These are phyloP conservation scores for Recurvomyces mirabilis DNA, from an alignment of 495 filamentous ascomycete genomes.

Conservation along the genomic window DNA sequence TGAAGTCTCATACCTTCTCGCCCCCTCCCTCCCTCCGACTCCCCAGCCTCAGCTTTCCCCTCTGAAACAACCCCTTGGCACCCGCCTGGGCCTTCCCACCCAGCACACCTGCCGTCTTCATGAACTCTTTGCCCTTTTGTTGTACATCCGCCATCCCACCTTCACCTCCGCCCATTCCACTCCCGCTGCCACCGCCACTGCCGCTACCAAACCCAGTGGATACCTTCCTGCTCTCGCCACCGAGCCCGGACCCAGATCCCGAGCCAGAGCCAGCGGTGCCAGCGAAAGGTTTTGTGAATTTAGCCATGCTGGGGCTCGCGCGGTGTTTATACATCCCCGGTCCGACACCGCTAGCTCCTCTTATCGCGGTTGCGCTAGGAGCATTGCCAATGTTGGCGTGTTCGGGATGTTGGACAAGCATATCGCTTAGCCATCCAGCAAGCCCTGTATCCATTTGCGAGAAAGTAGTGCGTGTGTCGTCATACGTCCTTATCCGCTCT, in stretches of 20 bases:
- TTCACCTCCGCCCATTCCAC: neutral
- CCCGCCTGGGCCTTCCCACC: constrained; percentile 62
- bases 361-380: too few species aligned
- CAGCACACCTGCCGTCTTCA: constrained; percentile 64
- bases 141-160: constrained; percentile 30
- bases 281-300: constrained; percentile 5
- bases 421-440: constrained; percentile 54
- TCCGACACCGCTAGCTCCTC: too few species aligned
- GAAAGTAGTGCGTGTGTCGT: constrained; percentile 58
- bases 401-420: constrained; percentile 41
- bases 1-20: constrained; percentile 64
- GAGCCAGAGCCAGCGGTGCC: too few species aligned
- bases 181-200: neutral
- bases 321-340: constrained; percentile 10
- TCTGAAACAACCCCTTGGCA: constrained; percentile 76
- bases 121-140: constrained; percentile 69
- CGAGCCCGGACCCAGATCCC: neutral
- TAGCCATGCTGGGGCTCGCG: constrained; percentile 10
- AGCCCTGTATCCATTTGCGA: constrained; percentile 62
- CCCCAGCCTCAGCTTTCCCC: constrained; percentile 71
- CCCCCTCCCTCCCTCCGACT: constrained; percentile 34
- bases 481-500: constrained; percentile 58
- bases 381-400: constrained; percentile 39
- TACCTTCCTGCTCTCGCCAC: neutral
- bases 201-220: neutral